Evolutionary conservation across 1,284 basidiomycete genomes (phyloP).

Genomic region (Cryptococcus sp.): DNA sequence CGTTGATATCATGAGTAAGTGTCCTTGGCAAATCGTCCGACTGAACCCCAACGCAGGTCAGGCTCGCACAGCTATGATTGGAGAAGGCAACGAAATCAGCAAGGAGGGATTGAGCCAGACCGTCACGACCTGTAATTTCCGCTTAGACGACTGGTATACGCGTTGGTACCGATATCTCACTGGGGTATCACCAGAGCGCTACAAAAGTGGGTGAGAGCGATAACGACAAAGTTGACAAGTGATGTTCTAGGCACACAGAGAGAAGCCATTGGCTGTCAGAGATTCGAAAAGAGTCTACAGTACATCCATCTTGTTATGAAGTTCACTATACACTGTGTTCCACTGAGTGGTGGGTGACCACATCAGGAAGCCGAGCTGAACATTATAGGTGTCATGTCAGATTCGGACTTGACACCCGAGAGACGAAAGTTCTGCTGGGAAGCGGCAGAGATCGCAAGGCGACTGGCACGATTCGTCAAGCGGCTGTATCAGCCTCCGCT

Average conservation of each 20-base stretch:
- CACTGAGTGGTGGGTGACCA: conserved; percentile 1
- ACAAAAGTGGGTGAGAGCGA: neutral
- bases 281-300: conserved; percentile 5
- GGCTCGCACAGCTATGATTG: neutral
- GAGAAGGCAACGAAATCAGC: neutral
- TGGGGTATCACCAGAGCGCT: neutral
- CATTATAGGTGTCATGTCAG: conserved; percentile 1
- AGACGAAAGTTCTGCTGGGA: neutral
- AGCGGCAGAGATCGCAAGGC: conserved; percentile 1
- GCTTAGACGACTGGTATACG: neutral
- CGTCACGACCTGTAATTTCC: neutral
- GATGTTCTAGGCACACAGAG: neutral
- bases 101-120: neutral
- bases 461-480: neutral
- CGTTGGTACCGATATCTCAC: neutral
- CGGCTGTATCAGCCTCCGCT: conserved; percentile 6
- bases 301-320: conserved; percentile 6
- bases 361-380: neutral
- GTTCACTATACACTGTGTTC: conserved; percentile 5
- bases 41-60: neutral
- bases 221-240: neutral
- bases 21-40: neutral
- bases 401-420: neutral
- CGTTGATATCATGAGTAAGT: conserved; percentile 5
- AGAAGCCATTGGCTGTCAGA: neutral